phyloP scores from a whole-genome alignment of 2,329 filamentous ascomycete species.

The Diaporthe capsici region DNA sequence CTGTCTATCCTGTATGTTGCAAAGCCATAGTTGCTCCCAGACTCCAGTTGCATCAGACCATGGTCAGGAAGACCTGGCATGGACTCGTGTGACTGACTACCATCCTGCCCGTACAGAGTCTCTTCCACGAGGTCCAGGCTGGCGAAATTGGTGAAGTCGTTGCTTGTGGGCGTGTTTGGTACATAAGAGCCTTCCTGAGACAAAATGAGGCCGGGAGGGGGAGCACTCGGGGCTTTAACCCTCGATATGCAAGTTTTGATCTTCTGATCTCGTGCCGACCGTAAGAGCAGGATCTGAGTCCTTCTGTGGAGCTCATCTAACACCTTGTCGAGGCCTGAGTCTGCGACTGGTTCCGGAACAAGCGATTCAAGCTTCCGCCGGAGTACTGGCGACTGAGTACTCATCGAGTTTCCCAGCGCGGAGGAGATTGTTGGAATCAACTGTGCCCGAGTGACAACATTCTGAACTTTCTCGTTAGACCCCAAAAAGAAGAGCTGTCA shows the following conservation, averaged over 20 bases:
- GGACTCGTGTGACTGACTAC: background rate
- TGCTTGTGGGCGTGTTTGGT: background rate
- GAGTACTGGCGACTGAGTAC: constrained; percentile 23
- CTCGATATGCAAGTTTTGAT: background rate
- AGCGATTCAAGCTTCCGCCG: constrained; percentile 13
- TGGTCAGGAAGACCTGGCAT: background rate
- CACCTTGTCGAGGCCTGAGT: background rate
- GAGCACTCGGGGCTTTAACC: background rate
- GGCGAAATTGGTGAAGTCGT: background rate
- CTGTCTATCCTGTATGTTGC: background rate
- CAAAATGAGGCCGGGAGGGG: background rate
- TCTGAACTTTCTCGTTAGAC: constrained; percentile 25
- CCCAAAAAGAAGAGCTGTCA: too few relatives aligned
- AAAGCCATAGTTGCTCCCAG: background rate
- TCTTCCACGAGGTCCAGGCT: background rate
- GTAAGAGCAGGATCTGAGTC: constrained; percentile 12
- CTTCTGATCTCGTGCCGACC: constrained; percentile 13
- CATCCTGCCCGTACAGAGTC: background rate
- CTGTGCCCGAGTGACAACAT: constrained; percentile 14
- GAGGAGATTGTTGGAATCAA: constrained; percentile 34
- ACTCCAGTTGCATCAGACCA: background rate
- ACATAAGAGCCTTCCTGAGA: background rate
- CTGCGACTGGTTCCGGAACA: background rate
- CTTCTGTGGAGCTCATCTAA: constrained; percentile 9
- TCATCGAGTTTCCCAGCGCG: constrained; percentile 28